phyloP scores from a whole-genome alignment of 345 rosid genomes.

The Tarenaya hassleriana region DNA sequence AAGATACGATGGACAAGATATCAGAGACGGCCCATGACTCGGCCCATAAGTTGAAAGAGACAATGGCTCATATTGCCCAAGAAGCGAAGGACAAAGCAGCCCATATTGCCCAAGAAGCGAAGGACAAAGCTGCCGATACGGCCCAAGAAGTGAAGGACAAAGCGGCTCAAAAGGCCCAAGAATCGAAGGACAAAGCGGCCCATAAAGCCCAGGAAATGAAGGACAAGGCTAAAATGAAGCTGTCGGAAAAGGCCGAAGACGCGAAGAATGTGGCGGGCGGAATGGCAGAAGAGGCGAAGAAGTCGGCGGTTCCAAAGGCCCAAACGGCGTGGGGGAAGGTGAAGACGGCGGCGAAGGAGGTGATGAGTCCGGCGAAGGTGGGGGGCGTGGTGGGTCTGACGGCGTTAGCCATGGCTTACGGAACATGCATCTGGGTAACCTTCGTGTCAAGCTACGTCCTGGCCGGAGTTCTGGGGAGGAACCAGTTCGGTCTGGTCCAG shows the following conservation, averaged over 20 bases:
- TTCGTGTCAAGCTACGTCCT: constrained; percentile 61
- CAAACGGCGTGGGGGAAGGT: constrained; percentile 21
- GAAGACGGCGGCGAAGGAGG: not conserved
- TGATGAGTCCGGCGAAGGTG: constrained; percentile 20
- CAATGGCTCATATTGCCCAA: not conserved
- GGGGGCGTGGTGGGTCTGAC: constrained; percentile 33
- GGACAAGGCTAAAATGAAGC: constrained; percentile 22
- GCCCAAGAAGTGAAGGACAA: not conserved
- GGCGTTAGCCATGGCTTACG: constrained; percentile 52
- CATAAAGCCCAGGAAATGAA: constrained; percentile 23
- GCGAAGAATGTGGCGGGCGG: constrained; percentile 8
- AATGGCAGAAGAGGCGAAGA: constrained; percentile 20
- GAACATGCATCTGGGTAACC: constrained; percentile 73
- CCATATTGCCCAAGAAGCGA: not conserved
- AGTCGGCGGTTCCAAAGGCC: constrained; percentile 13
- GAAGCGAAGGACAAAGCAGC: not conserved
- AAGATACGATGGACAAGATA: constrained; percentile 13
- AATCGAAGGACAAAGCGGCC: not conserved
- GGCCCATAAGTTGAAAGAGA: constrained; percentile 11
- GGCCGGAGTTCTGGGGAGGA: constrained; percentile 44
- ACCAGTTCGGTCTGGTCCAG: constrained; percentile 68
- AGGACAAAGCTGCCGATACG: not conserved
- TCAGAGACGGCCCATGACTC: not conserved
- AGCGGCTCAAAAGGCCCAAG: not conserved
- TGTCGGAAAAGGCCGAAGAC: constrained; percentile 21